These are phyloP conservation scores for Trichoderma atroviride DNA, from an alignment of 2,329 filamentous ascomycete species.

Conservation along the genomic window DNA sequence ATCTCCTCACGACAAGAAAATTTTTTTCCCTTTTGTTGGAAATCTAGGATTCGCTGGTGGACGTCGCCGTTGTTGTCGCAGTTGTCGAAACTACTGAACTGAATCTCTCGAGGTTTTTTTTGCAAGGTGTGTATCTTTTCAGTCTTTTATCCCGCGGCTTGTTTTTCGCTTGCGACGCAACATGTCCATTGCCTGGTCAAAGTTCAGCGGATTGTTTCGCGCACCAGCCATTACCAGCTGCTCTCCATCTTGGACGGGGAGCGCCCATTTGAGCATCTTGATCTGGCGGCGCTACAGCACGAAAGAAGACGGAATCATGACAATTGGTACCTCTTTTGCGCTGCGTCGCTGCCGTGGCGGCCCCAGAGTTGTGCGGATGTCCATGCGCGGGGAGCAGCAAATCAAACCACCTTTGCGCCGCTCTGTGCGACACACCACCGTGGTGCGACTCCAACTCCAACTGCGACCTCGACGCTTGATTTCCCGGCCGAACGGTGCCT, in stretches of 20 bases:
- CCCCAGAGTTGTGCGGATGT: not conserved
- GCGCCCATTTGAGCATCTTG: not conserved
- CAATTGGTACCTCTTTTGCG: not conserved
- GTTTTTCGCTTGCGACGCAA: not conserved
- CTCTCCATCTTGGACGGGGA: not conserved
- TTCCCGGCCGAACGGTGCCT: not conserved
- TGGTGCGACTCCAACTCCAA: slow-evolving; percentile 25
- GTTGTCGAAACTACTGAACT: slow-evolving; percentile 21
- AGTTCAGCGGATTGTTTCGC: slow-evolving; percentile 1
- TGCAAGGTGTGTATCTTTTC: slow-evolving; percentile 18
- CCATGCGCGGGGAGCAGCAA: not conserved
- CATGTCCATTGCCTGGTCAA: slow-evolving; percentile 13
- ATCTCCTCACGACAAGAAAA: slow-evolving; percentile 24
- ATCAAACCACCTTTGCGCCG: slow-evolving; percentile 4
- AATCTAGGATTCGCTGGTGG: slow-evolving; percentile 15
- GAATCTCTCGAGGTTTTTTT: not conserved
- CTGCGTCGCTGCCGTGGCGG: not conserved
- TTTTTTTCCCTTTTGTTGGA: slow-evolving; percentile 10
- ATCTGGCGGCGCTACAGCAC: not conserved
- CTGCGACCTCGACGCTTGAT: not conserved
- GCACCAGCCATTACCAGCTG: not conserved
- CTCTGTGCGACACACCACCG: slow-evolving; percentile 24
- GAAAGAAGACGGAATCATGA: not conserved
- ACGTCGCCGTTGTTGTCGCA: slow-evolving; percentile 26
- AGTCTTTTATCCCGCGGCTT: not conserved